Evolutionary conservation across 345 rosid species (phyloP), one percentile per base, ranked within the genome.

Genomic region (Alliaria petiolata): DNA sequence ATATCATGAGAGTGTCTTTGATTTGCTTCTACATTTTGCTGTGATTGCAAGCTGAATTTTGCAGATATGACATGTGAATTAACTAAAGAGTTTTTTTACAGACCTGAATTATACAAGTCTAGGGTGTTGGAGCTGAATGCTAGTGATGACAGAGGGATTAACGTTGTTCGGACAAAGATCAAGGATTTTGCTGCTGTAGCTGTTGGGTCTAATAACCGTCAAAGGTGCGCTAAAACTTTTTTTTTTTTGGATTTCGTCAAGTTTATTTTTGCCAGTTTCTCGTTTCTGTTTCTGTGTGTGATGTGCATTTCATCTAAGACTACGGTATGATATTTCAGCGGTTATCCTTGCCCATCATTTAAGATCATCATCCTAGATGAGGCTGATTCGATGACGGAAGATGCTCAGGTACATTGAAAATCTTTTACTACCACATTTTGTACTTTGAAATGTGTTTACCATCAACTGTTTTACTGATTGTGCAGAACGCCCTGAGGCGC

Each of bases 371-470:
- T 95, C 67, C 81, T 95, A 42, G 98, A 95, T 30, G 96, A 95
- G 81, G 96, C 99, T 61, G 99, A 91, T 86, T 95, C 99, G 34
- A 95, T 95, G 97, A 92, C 97, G 2, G 96, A 95, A 85, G 99
- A 95, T 83, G 98, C 99, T 65, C 99, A 95, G 98, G 98, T 81
- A 88, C 62, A 70, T 57, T 60, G 17, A 20, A 70, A 59, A 57
- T 46, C 22, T 30, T 36, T 13, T 20, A 8, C 10, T 14, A 56
- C 43, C 7, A 10, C 5, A 3, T 60, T 42, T 57, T 35, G 6
- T 22, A 39, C 4, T 42, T 67, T 30, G 47, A 57, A 8, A 12
- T 58, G 14, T 57, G 50, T 15, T 72, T 16, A 14, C 67, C 64
- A 15, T 34, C 7, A 63, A 13, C 43, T 36, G 8, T 43, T 17